These are phyloP conservation scores for Suillus luteus DNA, from an alignment of 768 basidiomycete genomes.

Conservation along the genomic window DNA sequence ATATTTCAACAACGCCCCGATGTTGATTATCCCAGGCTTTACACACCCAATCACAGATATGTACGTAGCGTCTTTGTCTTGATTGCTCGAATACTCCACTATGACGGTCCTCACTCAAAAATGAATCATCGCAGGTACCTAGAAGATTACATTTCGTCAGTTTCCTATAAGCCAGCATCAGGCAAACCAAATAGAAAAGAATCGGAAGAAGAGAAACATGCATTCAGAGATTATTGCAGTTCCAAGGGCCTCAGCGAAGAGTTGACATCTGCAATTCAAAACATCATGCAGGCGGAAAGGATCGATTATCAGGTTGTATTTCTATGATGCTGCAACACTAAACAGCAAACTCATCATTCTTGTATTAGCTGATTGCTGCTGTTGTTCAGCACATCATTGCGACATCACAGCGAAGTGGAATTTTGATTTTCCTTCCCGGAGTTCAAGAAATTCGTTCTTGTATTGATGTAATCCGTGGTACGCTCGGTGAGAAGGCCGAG, in stretches of 20 bases:
- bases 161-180: conserved; percentile 55
- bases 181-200: conserved; percentile 34
- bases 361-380: conserved; percentile 59
- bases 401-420: conserved; percentile 55
- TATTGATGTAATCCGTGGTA: conserved; percentile 55
- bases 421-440: conserved; percentile 90
- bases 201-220: conserved; percentile 40
- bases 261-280: conserved; percentile 56
- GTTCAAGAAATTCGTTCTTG: conserved; percentile 85
- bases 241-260: conserved; percentile 55
- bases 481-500: conserved; percentile 39
- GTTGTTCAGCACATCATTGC: conserved; percentile 64
- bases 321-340: neutral
- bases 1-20: conserved; percentile 82
- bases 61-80: conserved; percentile 39
- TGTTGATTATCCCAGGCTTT: conserved; percentile 82
- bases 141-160: conserved; percentile 68
- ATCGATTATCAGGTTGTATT: conserved; percentile 70
- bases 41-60: conserved; percentile 76
- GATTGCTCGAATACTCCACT: neutral
- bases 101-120: neutral
- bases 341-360: neutral
- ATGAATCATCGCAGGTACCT: conserved; percentile 59
- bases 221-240: conserved; percentile 50
- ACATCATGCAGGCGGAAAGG: conserved; percentile 57